Conservation (phyloP, 768 basidiomycete genomes). For the Tubosaeta brunneosetosa region DNA sequence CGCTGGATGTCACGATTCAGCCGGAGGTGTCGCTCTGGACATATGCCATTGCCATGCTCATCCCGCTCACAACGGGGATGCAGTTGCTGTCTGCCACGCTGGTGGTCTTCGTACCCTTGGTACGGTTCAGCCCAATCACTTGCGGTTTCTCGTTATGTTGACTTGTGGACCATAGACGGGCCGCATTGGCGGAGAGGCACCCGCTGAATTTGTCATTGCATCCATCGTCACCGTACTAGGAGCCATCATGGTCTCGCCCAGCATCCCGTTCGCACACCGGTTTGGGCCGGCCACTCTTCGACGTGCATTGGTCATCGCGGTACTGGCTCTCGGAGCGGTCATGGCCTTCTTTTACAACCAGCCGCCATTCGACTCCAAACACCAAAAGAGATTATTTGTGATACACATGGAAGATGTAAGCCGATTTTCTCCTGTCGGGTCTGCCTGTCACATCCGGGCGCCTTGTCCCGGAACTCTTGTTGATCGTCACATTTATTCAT, state of each 20-base stretch:
- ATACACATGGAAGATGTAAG: slow-evolving; percentile 83
- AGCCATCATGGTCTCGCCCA: slow-evolving; percentile 54
- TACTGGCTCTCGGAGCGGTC: slow-evolving; percentile 41
- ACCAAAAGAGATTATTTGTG: slow-evolving; percentile 84
- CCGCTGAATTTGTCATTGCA: slow-evolving; percentile 86
- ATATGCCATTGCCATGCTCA: slow-evolving; percentile 57
- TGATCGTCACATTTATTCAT: too few species aligned
- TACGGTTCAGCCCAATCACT: slow-evolving; percentile 28
- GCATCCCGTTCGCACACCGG: slow-evolving; percentile 70
- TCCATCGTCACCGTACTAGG: slow-evolving; percentile 60
- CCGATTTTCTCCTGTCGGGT: background rate
- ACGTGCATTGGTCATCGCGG: slow-evolving; percentile 40
- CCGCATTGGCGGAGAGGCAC: slow-evolving; percentile 74
- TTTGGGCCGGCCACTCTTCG: slow-evolving; percentile 44
- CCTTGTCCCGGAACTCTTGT: background rate
- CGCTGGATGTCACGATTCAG: slow-evolving; percentile 6
- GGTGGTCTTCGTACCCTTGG: slow-evolving; percentile 89
- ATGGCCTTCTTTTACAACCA: slow-evolving; percentile 60
- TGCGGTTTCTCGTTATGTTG: slow-evolving; percentile 1
- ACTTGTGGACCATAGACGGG: slow-evolving; percentile 55
- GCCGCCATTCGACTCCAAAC: slow-evolving; percentile 72
- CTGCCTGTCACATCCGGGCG: background rate
- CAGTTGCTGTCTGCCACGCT: slow-evolving; percentile 57
- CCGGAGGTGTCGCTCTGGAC: slow-evolving; percentile 49
- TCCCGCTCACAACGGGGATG: slow-evolving; percentile 54